Conservation (phyloP, 2,329 filamentous ascomycete genomes). For the Stemphylium vesicarium region DNA sequence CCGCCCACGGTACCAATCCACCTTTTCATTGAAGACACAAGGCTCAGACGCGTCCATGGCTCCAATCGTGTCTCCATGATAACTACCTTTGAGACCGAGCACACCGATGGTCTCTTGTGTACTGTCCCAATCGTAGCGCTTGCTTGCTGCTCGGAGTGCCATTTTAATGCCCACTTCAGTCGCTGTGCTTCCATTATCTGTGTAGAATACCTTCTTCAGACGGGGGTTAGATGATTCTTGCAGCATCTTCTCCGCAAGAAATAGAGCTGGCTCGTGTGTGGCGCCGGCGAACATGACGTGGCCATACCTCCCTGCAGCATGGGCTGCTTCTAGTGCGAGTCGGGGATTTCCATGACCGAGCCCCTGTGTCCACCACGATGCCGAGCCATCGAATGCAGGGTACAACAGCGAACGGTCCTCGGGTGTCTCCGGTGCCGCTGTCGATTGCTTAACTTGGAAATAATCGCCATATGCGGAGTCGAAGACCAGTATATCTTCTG, state of each 20-base stretch:
- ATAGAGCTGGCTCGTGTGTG: constrained; percentile 78
- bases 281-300: constrained; percentile 87
- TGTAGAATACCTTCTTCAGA: constrained; percentile 76
- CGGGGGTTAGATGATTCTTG: constrained; percentile 66
- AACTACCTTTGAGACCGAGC: constrained; percentile 78
- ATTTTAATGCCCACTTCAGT: constrained; percentile 87
- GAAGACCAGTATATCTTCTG: constrained; percentile 71
- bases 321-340: constrained; percentile 75
- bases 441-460: constrained; percentile 67
- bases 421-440: constrained; percentile 25
- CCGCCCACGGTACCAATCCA: constrained; percentile 83
- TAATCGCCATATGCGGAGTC: constrained; percentile 81
- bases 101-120: constrained; percentile 66
- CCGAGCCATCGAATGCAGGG: constrained; percentile 80
- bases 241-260: constrained; percentile 70
- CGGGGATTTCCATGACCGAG: constrained; percentile 78
- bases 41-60: constrained; percentile 87
- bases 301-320: constrained; percentile 82
- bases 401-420: constrained; percentile 54
- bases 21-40: constrained; percentile 77
- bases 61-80: constrained; percentile 87
- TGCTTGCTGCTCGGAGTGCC: constrained; percentile 72
- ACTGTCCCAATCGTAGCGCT: constrained; percentile 70
- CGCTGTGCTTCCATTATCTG: constrained; percentile 83
- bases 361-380: constrained; percentile 89